Conservation (phyloP, 768 basidiomycete species). For the Hysterangium stoloniferum region DNA sequence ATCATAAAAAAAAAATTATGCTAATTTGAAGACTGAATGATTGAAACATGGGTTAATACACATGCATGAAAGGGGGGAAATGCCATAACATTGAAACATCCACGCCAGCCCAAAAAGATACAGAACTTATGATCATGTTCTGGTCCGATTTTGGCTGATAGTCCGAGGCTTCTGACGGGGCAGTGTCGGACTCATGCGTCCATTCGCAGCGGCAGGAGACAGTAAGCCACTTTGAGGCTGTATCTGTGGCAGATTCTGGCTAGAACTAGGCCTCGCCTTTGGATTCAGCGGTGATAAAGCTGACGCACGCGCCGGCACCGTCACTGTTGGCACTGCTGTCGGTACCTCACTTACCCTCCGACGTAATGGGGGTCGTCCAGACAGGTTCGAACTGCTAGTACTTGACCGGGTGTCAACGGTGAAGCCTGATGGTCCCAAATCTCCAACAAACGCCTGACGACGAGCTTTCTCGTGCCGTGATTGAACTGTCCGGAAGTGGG, state of each 20-base stretch:
- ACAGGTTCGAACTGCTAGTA: background rate
- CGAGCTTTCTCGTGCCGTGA: conserved; percentile 87
- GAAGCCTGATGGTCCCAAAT: conserved; percentile 43
- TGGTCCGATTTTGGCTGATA: background rate
- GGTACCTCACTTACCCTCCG: conserved; percentile 55
- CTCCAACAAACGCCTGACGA: conserved; percentile 63
- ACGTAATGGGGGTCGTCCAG: conserved; percentile 41
- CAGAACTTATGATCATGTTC: no score
- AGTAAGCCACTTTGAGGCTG: background rate
- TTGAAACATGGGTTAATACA: no score
- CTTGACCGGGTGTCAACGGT: conserved; percentile 20
- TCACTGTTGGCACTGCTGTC: conserved; percentile 23
- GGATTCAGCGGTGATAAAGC: conserved; percentile 70
- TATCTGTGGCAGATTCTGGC: background rate
- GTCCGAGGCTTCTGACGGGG: background rate
- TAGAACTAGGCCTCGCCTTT: conserved; percentile 33
- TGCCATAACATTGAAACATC: no score
- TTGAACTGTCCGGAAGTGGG: conserved; percentile 88
- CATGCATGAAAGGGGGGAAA: no score
- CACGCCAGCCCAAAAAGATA: no score
- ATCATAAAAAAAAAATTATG: no score
- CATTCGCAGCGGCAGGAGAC: background rate
- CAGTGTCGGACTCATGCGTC: background rate
- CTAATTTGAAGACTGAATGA: no score
- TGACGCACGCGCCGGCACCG: conserved; percentile 29